phyloP scores from a whole-genome alignment of 1,284 basidiomycete species.

The Agaricales sp. region DNA sequence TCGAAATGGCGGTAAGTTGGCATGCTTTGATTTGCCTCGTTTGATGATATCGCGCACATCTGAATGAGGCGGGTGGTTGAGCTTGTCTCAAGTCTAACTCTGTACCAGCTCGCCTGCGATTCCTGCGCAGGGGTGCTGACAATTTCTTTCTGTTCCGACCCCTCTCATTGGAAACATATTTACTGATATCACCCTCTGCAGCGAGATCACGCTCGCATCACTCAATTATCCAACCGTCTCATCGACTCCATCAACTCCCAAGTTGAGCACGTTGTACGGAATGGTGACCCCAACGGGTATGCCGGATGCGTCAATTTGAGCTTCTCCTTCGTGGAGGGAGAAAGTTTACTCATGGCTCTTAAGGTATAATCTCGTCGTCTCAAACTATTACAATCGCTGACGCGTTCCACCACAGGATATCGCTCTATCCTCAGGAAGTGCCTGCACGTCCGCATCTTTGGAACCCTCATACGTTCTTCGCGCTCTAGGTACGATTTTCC shows the following conservation, averaged over 20 bases:
- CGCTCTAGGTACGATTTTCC: constrained; percentile 73
- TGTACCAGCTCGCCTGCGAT: constrained; percentile 46
- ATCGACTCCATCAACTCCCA: constrained; percentile 74
- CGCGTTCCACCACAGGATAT: constrained; percentile 88
- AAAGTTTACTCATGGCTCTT: constrained; percentile 95
- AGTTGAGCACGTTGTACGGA: constrained; percentile 88
- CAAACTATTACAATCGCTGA: neutral
- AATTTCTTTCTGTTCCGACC: constrained; percentile 11
- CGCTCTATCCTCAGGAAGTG: constrained; percentile 94
- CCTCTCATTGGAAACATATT: neutral
- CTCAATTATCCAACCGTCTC: constrained; percentile 73
- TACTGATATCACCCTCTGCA: constrained; percentile 24
- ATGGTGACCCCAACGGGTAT: constrained; percentile 86
- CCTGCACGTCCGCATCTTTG: constrained; percentile 96
- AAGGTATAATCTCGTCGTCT: constrained; percentile 85
- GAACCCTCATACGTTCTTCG: constrained; percentile 98
- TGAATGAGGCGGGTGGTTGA: constrained; percentile 14
- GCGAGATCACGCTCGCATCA: constrained; percentile 80
- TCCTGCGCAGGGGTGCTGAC: constrained; percentile 88
- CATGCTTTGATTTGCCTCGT: constrained; percentile 11
- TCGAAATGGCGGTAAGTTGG: constrained; percentile 83
- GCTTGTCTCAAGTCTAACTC: constrained; percentile 20
- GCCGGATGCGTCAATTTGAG: constrained; percentile 92
- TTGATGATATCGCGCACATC: constrained; percentile 42
- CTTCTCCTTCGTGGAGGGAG: constrained; percentile 96